phyloP scores from a whole-genome alignment of 176 grass and related monocot genomes.

The bread wheat (Triticum aestivum) region IWGSC_CS_RefSeq_v2.1 NC_057795.1:272288697-272289196 shows the following conservation, averaged over 20 bases:
- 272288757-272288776: neutral
- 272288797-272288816: neutral
- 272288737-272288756: neutral
- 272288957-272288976: neutral
- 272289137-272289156: conserved; percentile 15
- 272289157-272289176: conserved; percentile 27
- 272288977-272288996: neutral
- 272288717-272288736: neutral
- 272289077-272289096: neutral
- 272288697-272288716: neutral
- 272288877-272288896: conserved; percentile 15
- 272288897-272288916: neutral
- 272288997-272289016: neutral
- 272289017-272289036: neutral
- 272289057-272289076: neutral
- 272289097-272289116: conserved; percentile 11
- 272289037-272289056: conserved; percentile 12
- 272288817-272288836: neutral
- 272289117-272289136: conserved; percentile 2
- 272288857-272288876: neutral
- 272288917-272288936: conserved; percentile 11
- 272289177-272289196: neutral
- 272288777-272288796: neutral
- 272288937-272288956: neutral
- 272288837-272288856: conserved; percentile 31